Base-by-base conservation (phyloP, 257 asterid genomes). In the Penstemon eatonii region DNA sequence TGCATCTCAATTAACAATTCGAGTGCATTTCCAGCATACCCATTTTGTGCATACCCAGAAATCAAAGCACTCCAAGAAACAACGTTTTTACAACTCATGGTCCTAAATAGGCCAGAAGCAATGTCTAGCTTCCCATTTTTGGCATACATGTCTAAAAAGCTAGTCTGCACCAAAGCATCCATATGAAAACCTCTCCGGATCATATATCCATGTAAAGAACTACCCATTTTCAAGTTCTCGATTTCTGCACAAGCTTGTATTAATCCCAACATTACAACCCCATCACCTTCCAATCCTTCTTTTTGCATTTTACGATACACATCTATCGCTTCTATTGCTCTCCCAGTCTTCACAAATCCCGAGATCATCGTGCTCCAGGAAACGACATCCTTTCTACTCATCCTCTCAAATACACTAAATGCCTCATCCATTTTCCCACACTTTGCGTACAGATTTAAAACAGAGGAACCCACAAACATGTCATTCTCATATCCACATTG, bases 61-160 rank as follows among this genome's bases (percentile, higher is more conserved):
- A 91, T 81, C 88, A 91, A 70, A 64, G 90, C 80, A 67, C 91
- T 82, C 96, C 96, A 91, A 44, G 97, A 79, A 78, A 91, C 83
- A 13, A 45, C 82, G 74, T 80, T 87, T 76, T 56, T 82, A 45
- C 2, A 52, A 55, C 75, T 58, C 80, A 89, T 81, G 8, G 72
- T 55, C 73, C 78, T 67, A 56, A 89, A 87, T 60, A 89, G 42
- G 36, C 70, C 43, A 68, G 80, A 78, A 66, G 96, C 95, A 36
- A 63, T 37, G 11, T 68, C 80, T 36, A 87, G 25, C 60, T 81
- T 80, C 50, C 93, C 90, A 69, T 78, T 78, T 83, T 89, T 91
- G 74, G 91, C 85, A 69, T 89, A 87, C 96, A 87, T 89, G 63
- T 91, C 91, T 0, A 89, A 60, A 33, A 91, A 87, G 77, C 97